These are phyloP conservation scores for Verbena officinalis DNA, from an alignment of 257 asterid species.

Conservation along the genomic window DNA sequence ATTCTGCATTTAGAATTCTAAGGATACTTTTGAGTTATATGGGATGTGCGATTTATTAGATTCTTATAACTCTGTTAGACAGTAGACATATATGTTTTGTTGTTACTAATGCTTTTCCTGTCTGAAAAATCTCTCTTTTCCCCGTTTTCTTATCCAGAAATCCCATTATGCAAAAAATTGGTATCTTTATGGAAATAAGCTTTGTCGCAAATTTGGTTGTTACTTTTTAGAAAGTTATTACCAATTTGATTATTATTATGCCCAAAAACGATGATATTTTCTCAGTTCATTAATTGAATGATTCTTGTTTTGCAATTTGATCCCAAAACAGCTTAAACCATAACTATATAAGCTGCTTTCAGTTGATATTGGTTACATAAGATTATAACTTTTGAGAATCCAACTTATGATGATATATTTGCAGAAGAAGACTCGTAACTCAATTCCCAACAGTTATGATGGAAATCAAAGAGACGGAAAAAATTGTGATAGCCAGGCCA, in stretches of 20 bases:
- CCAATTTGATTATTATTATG: not conserved
- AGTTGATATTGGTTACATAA: not conserved
- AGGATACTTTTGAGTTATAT: not conserved
- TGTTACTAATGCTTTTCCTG: constrained; percentile 2
- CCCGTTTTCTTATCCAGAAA: not conserved
- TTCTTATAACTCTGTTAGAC: constrained; percentile 12
- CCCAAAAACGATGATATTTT: no score
- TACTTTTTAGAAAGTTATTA: not conserved
- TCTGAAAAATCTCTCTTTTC: not conserved
- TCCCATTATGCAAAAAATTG: constrained; percentile 7
- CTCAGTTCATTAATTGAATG: no score
- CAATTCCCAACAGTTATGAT: constrained; percentile 30
- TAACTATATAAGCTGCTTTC: not conserved
- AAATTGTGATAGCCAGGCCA: constrained; percentile 67
- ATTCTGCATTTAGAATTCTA: not conserved
- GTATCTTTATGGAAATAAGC: not conserved
- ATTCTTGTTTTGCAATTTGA: constrained; percentile 12
- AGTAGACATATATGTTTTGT: not conserved
- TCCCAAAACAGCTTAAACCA: not conserved
- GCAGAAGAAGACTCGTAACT: constrained; percentile 26
- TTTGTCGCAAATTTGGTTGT: not conserved
- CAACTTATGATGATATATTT: constrained; percentile 23
- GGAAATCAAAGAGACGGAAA: constrained; percentile 56
- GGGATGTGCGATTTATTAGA: constrained; percentile 11
- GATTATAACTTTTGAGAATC: not conserved